A percentile compares a stretch with the other conserved stretches of the same genome.
phyloP scores from a whole-genome alignment of 495 filamentous ascomycete species.

The Aspergillus wentii region DNA sequence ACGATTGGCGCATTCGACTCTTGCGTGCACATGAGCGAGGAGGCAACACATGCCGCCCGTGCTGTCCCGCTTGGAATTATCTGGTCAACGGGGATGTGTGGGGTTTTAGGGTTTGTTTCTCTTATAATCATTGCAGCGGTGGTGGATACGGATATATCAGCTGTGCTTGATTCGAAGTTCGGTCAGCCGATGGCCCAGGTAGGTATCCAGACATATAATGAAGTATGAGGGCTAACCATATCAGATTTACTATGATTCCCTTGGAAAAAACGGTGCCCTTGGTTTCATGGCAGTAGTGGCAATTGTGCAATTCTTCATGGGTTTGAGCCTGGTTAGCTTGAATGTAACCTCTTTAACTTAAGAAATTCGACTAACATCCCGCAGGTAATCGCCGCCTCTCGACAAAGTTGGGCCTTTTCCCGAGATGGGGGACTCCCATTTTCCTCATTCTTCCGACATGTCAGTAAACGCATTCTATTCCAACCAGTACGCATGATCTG shows the following conservation, averaged over 20 bases:
- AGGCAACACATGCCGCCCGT: conserved; percentile 56
- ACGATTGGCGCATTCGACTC: conserved; percentile 55
- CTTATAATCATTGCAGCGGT: conserved; percentile 37
- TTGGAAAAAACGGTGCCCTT: conserved; percentile 37
- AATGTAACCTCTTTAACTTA: too few relatives aligned
- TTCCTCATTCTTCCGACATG: conserved; percentile 54
- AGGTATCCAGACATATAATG: conserved; percentile 2
- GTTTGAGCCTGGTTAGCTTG: conserved; percentile 31
- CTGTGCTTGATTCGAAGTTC: conserved; percentile 25
- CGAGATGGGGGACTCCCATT: conserved; percentile 58
- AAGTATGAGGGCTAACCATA: too few relatives aligned
- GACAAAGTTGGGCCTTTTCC: conserved; percentile 59
- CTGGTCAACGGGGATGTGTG: conserved; percentile 32
- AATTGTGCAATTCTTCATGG: conserved; percentile 41
- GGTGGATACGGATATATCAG: conserved; percentile 30
- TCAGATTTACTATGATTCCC: conserved; percentile 40
- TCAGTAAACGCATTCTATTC: conserved; percentile 51
- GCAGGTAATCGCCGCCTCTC: conserved; percentile 49
- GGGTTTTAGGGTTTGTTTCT: conserved; percentile 50
- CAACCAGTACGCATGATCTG: conserved; percentile 60
- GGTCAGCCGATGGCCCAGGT: conserved; percentile 44
- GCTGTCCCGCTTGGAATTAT: conserved; percentile 61
- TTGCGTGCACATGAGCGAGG: conserved; percentile 60
- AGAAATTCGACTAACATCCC: conserved; percentile 6
- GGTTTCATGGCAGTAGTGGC: conserved; percentile 37